These are phyloP conservation scores for Apiotrichum montevideense DNA, from an alignment of 1,284 basidiomycete genomes.

Conservation along the genomic window DNA sequence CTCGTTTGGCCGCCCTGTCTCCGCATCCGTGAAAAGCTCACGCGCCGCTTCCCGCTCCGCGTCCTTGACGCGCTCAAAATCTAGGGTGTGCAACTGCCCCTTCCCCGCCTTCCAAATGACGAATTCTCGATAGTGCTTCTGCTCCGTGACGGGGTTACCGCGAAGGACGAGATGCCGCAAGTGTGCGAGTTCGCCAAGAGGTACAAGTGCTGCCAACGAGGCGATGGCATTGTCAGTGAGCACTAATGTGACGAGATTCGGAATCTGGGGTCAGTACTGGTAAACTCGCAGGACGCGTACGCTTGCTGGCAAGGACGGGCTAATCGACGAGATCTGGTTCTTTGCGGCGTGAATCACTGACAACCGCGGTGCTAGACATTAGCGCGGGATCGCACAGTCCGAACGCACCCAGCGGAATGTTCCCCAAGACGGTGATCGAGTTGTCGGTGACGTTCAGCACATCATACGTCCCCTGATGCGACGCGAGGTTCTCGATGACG, in stretches of 20 bases:
- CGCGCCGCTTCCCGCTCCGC: constrained; percentile 72
- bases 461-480: constrained; percentile 68
- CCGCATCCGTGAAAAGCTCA: constrained; percentile 65
- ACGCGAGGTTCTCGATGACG: constrained; percentile 97
- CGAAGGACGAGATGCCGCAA: constrained; percentile 77
- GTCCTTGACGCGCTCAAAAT: constrained; percentile 93
- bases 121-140: constrained; percentile 96
- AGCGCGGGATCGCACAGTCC: neutral
- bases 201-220: constrained; percentile 73
- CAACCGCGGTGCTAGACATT: constrained; percentile 70
- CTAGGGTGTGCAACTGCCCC: constrained; percentile 74
- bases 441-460: constrained; percentile 93
- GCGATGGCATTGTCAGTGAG: constrained; percentile 53
- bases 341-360: constrained; percentile 85
- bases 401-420: constrained; percentile 66
- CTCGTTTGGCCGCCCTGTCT: constrained; percentile 66
- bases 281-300: constrained; percentile 21
- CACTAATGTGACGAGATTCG: constrained; percentile 46
- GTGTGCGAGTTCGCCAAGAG: constrained; percentile 68
- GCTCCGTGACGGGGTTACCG: constrained; percentile 86
- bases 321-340: constrained; percentile 83
- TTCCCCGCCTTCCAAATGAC: constrained; percentile 52
- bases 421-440: constrained; percentile 79
- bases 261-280: constrained; percentile 30
- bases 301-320: constrained; percentile 47